Evolutionary conservation across 345 rosid species (phyloP).

Genomic region (Melaleuca quinquenervia): DNA sequence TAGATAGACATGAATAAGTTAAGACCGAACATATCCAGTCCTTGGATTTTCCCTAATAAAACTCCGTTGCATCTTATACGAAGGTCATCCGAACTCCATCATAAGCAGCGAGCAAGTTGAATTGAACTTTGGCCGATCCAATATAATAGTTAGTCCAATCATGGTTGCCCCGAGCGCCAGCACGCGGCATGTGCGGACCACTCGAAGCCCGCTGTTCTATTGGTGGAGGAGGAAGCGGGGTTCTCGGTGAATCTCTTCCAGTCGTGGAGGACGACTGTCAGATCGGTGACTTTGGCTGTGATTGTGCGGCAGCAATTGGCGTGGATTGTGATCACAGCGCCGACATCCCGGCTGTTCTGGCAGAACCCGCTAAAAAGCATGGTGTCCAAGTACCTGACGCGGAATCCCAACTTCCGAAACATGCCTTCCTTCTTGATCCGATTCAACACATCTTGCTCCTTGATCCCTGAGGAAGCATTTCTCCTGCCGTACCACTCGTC

Average conservation of each 20-base stretch:
- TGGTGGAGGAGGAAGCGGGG: neutral
- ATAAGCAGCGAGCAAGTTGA: neutral
- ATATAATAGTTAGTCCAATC: neutral
- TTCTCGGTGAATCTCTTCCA: conserved; percentile 36
- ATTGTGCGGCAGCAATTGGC: conserved; percentile 74
- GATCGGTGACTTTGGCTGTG: conserved; percentile 51
- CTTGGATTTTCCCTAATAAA: neutral
- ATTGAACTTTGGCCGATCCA: neutral
- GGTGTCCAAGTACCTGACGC: conserved; percentile 36
- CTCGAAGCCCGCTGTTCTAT: neutral
- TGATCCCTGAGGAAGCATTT: conserved; percentile 31
- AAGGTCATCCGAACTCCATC: neutral
- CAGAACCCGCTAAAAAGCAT: conserved; percentile 67
- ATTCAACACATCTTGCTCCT: conserved; percentile 65
- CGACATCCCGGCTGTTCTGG: conserved; percentile 34
- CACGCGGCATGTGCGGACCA: neutral
- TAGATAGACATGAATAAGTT: neutral
- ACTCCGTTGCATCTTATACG: neutral
- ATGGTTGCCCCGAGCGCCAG: neutral
- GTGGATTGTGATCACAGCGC: conserved; percentile 45
- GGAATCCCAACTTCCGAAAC: conserved; percentile 18
- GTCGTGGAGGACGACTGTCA: conserved; percentile 32
- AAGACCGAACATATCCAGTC: neutral
- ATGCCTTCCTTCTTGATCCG: conserved; percentile 25
- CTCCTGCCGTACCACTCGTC: conserved; percentile 48